Base-by-base conservation (phyloP, 2,329 filamentous ascomycete species). In the Pleurostoma richardsiae region DNA sequence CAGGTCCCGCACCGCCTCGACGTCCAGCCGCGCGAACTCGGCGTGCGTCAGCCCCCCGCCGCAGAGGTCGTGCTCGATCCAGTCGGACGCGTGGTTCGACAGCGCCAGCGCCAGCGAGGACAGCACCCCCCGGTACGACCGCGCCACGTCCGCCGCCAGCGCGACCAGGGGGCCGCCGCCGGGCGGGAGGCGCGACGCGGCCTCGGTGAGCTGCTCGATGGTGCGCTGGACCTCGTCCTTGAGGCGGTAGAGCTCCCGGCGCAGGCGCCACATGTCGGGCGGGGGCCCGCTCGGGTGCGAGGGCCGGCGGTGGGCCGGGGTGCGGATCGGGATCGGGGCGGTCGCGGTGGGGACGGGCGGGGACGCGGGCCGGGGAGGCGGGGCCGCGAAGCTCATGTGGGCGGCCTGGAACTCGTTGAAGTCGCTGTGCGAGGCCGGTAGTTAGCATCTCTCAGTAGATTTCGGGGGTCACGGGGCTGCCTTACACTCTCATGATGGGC, bases 401-500 rank as follows among this genome's bases (percentile, higher is more conserved):
- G 44, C 5, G 4, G 47, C 50, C 27, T 53, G 52, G 42, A 51
- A 53, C 10, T 50, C 49, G 42, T 49, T 48, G 41, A 44, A 53
- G 43, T 53, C 49, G 11, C 51, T 53, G 29, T 31, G n/a, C 8
- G 33, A 19, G 19, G 19, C 19, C 19, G 19, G 19, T 19, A 19
- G 19, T 19, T 19, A 19, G 19, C 19, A 19, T 19, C 19, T 19
- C 19, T 19, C 19, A 19, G 19, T 19, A 19, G 19, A 19, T 19
- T 19, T 19, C 19, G 19, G 19, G 19, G 19, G 19, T 19, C 19
- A 19, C 19, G 19, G 19, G 19, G 19, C 19, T 19, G 19, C 48
- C 51, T 33, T 46, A 53, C 51, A 48, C 52, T 39, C 46, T 45
- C 39, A 52, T 47, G 30, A 54, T 50, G 29, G 49, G 52, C 38